Percentiles rank a stretch among this genome's conserved stretches.
Conservation (phyloP, 116 monocot genomes). For the Papilionanthe hybrid region DNA sequence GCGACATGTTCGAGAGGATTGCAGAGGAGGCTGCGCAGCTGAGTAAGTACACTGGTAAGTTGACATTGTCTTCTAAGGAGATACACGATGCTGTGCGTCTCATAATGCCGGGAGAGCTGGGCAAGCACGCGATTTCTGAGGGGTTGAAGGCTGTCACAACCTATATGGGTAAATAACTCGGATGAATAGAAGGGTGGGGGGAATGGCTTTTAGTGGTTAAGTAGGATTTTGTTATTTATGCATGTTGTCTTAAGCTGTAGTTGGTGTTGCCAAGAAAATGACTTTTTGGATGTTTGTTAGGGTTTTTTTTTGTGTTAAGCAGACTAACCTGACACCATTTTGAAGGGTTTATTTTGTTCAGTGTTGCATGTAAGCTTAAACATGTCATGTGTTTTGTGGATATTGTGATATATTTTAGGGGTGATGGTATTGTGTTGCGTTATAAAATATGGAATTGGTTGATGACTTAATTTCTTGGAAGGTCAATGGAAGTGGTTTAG, state of each 20-base stretch:
- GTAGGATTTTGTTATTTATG: neutral
- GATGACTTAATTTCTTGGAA: too few species aligned
- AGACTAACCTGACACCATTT: neutral
- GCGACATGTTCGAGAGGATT: conserved; percentile 30
- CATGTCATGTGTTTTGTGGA: too few species aligned
- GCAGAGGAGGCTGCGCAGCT: conserved; percentile 38
- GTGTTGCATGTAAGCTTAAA: too few species aligned
- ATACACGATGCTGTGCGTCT: conserved; percentile 35
- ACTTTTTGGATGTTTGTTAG: neutral
- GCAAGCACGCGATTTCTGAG: conserved; percentile 44
- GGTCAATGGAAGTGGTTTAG: too few species aligned
- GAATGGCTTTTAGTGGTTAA: too few species aligned
- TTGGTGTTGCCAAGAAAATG: neutral
- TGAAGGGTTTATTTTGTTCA: too few species aligned
- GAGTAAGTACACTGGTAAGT: conserved; percentile 11
- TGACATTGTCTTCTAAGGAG: conserved; percentile 33
- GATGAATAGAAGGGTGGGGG: neutral
- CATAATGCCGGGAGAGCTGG: conserved; percentile 36
- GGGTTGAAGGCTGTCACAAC: conserved; percentile 40
- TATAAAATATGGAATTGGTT: too few species aligned
- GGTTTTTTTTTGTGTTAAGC: neutral
- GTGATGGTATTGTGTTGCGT: too few species aligned
- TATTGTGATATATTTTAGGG: too few species aligned
- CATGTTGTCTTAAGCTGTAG: neutral
- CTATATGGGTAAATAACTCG: conserved; percentile 6